Percentiles rank a stretch among this genome's conserved stretches.
These are phyloP conservation scores for Auricularia sp. DNA, from an alignment of 768 basidiomycete genomes.

Conservation along the genomic window DNA sequence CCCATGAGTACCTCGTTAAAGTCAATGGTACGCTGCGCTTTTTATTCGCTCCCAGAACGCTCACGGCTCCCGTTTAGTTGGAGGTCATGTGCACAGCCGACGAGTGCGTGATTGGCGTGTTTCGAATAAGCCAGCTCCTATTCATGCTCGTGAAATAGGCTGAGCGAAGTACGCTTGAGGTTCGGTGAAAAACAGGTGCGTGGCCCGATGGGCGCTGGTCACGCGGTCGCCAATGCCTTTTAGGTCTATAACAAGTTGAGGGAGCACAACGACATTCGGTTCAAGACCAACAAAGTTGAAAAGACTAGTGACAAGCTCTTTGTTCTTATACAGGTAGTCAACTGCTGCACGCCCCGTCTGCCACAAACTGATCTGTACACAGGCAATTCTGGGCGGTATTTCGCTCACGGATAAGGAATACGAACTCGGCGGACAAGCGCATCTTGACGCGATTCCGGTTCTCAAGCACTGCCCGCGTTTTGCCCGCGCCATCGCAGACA, in stretches of 20 bases:
- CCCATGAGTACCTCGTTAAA: constrained; percentile 45
- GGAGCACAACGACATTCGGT: constrained; percentile 71
- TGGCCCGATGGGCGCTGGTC: neutral
- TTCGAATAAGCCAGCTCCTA: too few relatives aligned
- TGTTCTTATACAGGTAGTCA: constrained; percentile 61
- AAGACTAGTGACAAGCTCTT: constrained; percentile 70
- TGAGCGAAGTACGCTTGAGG: constrained; percentile 59
- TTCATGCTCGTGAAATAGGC: constrained; percentile 28
- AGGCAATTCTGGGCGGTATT: constrained; percentile 69
- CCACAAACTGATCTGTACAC: neutral
- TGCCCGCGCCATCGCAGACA: constrained; percentile 67
- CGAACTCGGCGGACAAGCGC: constrained; percentile 52
- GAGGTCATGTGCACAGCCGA: constrained; percentile 55
- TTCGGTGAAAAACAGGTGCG: constrained; percentile 64
- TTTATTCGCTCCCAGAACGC: constrained; percentile 16
- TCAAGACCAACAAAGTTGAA: constrained; percentile 58
- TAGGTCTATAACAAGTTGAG: constrained; percentile 59
- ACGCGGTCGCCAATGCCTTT: neutral
- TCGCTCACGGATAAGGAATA: constrained; percentile 61
- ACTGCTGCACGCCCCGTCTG: too few relatives aligned
- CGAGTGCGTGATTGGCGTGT: constrained; percentile 38
- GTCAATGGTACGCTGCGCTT: constrained; percentile 46
- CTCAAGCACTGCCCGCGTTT: constrained; percentile 74
- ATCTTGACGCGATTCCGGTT: constrained; percentile 57
- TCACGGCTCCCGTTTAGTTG: constrained; percentile 32